These are phyloP conservation scores for Grosmannia serpens DNA, from an alignment of 2,329 filamentous ascomycete species.

Conservation along the genomic window DNA sequence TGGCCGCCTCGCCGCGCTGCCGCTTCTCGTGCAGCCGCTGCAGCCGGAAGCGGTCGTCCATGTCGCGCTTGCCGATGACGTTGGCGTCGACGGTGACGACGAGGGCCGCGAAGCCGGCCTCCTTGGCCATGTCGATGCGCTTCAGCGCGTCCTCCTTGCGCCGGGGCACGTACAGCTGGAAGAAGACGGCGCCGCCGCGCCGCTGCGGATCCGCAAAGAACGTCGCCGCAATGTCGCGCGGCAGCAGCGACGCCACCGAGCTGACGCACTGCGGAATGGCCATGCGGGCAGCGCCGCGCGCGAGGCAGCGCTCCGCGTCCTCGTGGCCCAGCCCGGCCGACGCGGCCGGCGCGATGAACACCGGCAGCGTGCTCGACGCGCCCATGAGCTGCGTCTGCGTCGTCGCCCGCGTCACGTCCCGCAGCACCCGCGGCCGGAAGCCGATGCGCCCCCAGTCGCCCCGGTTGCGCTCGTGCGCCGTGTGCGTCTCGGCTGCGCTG, in stretches of 20 bases:
- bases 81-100: slow-evolving; percentile 8
- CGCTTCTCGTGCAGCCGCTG: not conserved
- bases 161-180: slow-evolving; percentile 9
- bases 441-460: slow-evolving; percentile 7
- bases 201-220: slow-evolving; percentile 1
- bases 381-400: slow-evolving; percentile 7
- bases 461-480: slow-evolving; percentile 4
- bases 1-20: not conserved
- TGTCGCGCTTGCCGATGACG: slow-evolving; percentile 8
- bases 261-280: slow-evolving; percentile 10
- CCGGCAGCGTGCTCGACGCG: slow-evolving; percentile 3
- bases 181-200: slow-evolving; percentile 5
- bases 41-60: slow-evolving; percentile 1
- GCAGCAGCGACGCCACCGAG: slow-evolving; percentile 7
- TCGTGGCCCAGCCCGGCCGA: slow-evolving; percentile 7
- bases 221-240: slow-evolving; percentile 1
- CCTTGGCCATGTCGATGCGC: slow-evolving; percentile 6
- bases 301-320: slow-evolving; percentile 9
- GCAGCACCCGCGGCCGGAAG: slow-evolving; percentile 7
- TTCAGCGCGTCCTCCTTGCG: not conserved
- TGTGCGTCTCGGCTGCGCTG: slow-evolving; percentile 4
- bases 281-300: slow-evolving; percentile 8
- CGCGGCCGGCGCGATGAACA: slow-evolving; percentile 10
- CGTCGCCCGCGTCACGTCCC: not conserved
- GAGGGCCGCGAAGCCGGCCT: slow-evolving; percentile 6